Conservation (phyloP, 179 eudicot species). For the Silene noctiflora region DNA sequence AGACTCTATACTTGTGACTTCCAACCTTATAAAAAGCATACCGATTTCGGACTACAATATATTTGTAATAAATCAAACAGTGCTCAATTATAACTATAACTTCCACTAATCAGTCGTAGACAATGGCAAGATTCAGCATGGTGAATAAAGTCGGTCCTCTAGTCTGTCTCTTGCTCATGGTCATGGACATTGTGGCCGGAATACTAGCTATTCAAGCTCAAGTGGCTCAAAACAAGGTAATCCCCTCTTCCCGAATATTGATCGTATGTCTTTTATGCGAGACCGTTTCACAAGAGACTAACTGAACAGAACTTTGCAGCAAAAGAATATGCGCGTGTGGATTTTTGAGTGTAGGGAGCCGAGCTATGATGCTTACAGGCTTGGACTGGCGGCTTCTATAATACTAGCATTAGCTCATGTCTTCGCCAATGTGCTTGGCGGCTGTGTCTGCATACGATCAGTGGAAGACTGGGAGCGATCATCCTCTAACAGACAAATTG, state of each 20-base stretch:
- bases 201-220: slow-evolving; percentile 81
- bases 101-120: not conserved
- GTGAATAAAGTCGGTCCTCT: slow-evolving; percentile 35
- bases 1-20: slow-evolving; percentile 24
- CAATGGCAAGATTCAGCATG: slow-evolving; percentile 29
- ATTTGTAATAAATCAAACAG: not conserved
- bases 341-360: slow-evolving; percentile 79
- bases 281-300: not conserved
- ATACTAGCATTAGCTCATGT: slow-evolving; percentile 62
- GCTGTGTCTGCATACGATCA: slow-evolving; percentile 66
- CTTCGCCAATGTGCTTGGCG: slow-evolving; percentile 60
- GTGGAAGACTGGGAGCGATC: slow-evolving; percentile 53
- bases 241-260: not conserved
- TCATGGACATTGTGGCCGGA: slow-evolving; percentile 66
- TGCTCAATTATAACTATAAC: not conserved
- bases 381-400: slow-evolving; percentile 69
- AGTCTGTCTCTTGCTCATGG: slow-evolving; percentile 53
- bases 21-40: slow-evolving; percentile 19
- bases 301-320: slow-evolving; percentile 33
- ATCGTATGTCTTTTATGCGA: not conserved
- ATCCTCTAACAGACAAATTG: slow-evolving; percentile 64
- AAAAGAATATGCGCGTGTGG: slow-evolving; percentile 45
- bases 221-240: slow-evolving; percentile 68
- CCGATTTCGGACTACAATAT: not conserved
- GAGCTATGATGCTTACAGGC: slow-evolving; percentile 74